Evolutionary conservation across 257 asterid genomes (phyloP), one percentile per base, ranked within the genome.

Genomic region (Jacaranda copaia): DNA sequence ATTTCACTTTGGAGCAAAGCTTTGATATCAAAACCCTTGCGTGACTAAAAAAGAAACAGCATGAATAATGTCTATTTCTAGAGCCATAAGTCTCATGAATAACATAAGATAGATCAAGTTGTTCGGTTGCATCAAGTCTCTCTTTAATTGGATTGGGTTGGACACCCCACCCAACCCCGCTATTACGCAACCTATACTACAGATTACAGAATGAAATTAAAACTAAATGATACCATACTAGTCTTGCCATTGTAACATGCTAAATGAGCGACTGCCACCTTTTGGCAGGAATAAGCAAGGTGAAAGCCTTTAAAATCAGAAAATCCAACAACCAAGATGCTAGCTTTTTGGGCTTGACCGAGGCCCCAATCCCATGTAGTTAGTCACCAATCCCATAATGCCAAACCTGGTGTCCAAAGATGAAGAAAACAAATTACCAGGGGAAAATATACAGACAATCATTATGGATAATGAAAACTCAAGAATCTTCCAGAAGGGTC

Each of bases 321-420:
- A 62, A 56, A 48, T 49, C 65, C 53, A 76, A 25, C 72, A n/a
- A 15, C 39, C 32, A 15, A 51, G 68, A 20, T 61, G 46, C 55
- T 58, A 52, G 19, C 52, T 68, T 52, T 73, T 77, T 12, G 79
- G 82, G 84, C 40, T 81, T 42, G 89, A 77, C 56, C 88, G 87
- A 56, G 94, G 92, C 64, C 93, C 96, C 75, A 88, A 16, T 15
- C 97, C 96, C 85, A 87, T 80, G 88, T 92, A 90, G 86, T 85
- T 90, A 4, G 97, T 90, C 84, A 89, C 87, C 88, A 90, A 72
- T 7, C 97, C 97, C 97, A 92, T 92, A 43, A 92, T 87, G 25
- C 92, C 97, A 55, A 92, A 92, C 96, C 93, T 92, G 85, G 72
- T 39, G 20, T 14, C 40, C 72, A 67, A 19, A 60, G 60, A 77